phyloP scores from a whole-genome alignment of 2,329 filamentous ascomycete species.

The Aspergillus novofumigatus region DNA sequence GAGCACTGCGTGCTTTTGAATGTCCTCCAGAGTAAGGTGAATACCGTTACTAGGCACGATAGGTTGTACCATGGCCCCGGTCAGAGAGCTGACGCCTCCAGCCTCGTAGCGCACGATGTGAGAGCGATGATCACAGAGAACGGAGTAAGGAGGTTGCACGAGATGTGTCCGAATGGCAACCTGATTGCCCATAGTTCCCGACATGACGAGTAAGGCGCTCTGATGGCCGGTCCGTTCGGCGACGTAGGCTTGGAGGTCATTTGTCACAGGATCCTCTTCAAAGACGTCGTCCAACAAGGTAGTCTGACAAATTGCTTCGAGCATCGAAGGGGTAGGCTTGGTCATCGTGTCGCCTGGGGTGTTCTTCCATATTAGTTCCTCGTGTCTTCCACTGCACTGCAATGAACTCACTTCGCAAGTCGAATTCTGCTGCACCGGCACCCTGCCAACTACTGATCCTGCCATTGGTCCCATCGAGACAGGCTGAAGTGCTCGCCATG shows the following conservation, averaged over 20 bases:
- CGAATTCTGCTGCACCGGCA: slow-evolving; percentile 53
- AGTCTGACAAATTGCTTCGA: slow-evolving; percentile 68
- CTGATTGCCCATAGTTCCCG: slow-evolving; percentile 94
- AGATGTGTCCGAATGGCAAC: slow-evolving; percentile 75
- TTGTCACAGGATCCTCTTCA: slow-evolving; percentile 73
- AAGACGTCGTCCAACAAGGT: slow-evolving; percentile 82
- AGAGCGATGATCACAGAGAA: slow-evolving; percentile 72
- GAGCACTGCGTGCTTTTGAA: slow-evolving; percentile 62
- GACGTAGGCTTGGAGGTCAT: slow-evolving; percentile 68
- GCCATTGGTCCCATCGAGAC: slow-evolving; percentile 13
- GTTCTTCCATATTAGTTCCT: neutral
- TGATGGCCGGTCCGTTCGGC: slow-evolving; percentile 71
- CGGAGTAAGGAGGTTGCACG: slow-evolving; percentile 70
- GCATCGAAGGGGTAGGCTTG: slow-evolving; percentile 75
- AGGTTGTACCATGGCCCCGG: slow-evolving; percentile 64
- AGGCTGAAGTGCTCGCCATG: slow-evolving; percentile 20
- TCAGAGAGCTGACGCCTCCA: slow-evolving; percentile 65
- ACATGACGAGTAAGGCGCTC: slow-evolving; percentile 74
- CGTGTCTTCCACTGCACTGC: slow-evolving; percentile 1
- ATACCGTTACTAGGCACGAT: slow-evolving; percentile 66
- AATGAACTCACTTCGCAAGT: slow-evolving; percentile 47
- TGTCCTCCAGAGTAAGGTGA: slow-evolving; percentile 72
- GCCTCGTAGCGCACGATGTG: slow-evolving; percentile 69
- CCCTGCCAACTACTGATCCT: slow-evolving; percentile 34
- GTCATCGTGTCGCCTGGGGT: slow-evolving; percentile 63